Evolutionary conservation across 2,329 filamentous ascomycete species (phyloP).

Genomic region (Exophiala alcalophila): DNA sequence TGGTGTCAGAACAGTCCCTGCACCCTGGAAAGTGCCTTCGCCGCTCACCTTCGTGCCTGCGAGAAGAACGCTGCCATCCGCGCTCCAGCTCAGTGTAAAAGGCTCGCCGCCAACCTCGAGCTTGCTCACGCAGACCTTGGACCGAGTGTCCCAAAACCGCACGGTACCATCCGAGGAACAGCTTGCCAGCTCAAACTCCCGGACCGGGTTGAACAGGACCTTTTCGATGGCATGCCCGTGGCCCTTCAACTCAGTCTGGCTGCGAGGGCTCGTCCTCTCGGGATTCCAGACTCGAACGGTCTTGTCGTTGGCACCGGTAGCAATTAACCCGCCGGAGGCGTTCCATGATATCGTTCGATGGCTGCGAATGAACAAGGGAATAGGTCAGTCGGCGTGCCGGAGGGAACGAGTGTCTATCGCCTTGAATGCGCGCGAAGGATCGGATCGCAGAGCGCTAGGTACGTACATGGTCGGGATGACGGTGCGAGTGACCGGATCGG

Average conservation of each 20-base stretch:
- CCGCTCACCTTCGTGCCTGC: slow-evolving; percentile 46
- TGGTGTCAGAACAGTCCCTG: slow-evolving; percentile 5
- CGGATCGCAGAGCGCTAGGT: slow-evolving; percentile 8
- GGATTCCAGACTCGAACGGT: slow-evolving; percentile 88
- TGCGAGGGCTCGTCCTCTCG: slow-evolving; percentile 45
- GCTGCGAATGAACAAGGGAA: slow-evolving; percentile 41
- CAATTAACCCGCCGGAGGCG: slow-evolving; percentile 75
- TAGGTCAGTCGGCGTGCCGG: slow-evolving; percentile 27
- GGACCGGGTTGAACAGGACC: slow-evolving; percentile 49
- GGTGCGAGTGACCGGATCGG: slow-evolving; percentile 58
- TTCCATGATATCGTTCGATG: slow-evolving; percentile 86
- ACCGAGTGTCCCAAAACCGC: slow-evolving; percentile 51
- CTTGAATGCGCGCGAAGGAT: too few species aligned
- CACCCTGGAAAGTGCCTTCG: neutral
- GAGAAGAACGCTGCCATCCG: slow-evolving; percentile 46
- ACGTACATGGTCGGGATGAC: slow-evolving; percentile 57
- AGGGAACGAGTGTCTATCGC: neutral
- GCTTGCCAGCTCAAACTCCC: slow-evolving; percentile 50
- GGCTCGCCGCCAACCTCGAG: slow-evolving; percentile 50
- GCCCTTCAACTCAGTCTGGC: slow-evolving; percentile 49
- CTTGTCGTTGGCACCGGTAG: slow-evolving; percentile 84
- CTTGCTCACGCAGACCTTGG: slow-evolving; percentile 47
- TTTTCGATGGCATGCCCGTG: slow-evolving; percentile 49
- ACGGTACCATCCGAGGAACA: slow-evolving; percentile 51
- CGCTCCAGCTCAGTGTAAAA: slow-evolving; percentile 49